Evolutionary conservation across 495 filamentous ascomycete genomes (phyloP).

Genomic region (Antarctomyces pellizariae): DNA sequence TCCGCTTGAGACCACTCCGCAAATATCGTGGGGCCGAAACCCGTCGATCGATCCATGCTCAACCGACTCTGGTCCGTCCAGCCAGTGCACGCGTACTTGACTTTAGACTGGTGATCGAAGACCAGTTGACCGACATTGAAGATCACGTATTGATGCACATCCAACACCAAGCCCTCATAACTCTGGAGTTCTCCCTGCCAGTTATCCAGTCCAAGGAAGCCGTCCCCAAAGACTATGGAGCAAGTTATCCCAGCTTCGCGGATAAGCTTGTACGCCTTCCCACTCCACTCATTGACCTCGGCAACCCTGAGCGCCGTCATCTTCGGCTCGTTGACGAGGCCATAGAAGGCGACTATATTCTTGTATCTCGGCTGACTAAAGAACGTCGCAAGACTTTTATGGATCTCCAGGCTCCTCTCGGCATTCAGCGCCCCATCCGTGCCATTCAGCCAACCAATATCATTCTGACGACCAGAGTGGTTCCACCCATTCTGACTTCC

Average conservation of each 20-base stretch:
- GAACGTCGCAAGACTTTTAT: slow-evolving; percentile 58
- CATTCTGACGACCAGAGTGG: slow-evolving; percentile 53
- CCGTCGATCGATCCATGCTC: slow-evolving; percentile 46
- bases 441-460: slow-evolving; percentile 61
- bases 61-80: slow-evolving; percentile 60
- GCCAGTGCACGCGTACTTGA: slow-evolving; percentile 62
- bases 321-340: slow-evolving; percentile 67
- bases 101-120: slow-evolving; percentile 46
- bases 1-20: slow-evolving; percentile 98
- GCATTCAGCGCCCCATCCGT: slow-evolving; percentile 39
- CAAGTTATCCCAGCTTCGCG: slow-evolving; percentile 45
- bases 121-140: slow-evolving; percentile 60
- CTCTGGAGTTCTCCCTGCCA: slow-evolving; percentile 49
- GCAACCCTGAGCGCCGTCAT: slow-evolving; percentile 39
- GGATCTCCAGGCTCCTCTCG: slow-evolving; percentile 58
- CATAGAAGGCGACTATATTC: slow-evolving; percentile 66
- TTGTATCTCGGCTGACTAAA: slow-evolving; percentile 70
- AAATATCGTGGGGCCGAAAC: slow-evolving; percentile 90
- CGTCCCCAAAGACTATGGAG: slow-evolving; percentile 55
- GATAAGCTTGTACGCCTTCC: slow-evolving; percentile 34
- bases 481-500: slow-evolving; percentile 86
- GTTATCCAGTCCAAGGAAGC: slow-evolving; percentile 56
- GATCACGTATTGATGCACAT: slow-evolving; percentile 86
- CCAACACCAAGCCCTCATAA: slow-evolving; percentile 40
- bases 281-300: slow-evolving; percentile 47